Evolutionary conservation across 176 grass and related monocot genomes (phyloP).

Genomic region (Alopecurus myosuroides): DNA sequence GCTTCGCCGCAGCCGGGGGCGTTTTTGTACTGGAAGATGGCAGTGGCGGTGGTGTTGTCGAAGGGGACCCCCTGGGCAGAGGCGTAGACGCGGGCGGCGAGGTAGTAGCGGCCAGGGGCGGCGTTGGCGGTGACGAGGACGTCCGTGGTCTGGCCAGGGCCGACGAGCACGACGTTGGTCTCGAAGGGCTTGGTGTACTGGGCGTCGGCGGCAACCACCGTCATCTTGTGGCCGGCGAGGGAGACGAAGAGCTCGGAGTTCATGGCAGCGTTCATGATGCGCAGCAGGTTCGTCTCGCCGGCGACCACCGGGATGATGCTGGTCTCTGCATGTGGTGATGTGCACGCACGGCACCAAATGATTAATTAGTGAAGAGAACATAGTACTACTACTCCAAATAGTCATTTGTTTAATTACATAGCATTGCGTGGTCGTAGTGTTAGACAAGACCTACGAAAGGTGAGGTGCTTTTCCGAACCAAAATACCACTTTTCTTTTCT

Average conservation of each 20-base stretch:
- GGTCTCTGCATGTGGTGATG: conserved; percentile 47
- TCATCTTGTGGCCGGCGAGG: conserved; percentile 85
- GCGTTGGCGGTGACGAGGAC: conserved; percentile 74
- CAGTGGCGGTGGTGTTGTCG: conserved; percentile 88
- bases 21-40: conserved; percentile 69
- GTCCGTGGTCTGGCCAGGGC: conserved; percentile 88
- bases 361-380: conserved; percentile 8
- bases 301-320: conserved; percentile 56
- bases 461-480: neutral
- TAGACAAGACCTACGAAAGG: neutral
- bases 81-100: conserved; percentile 63
- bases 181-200: conserved; percentile 69
- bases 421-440: neutral
- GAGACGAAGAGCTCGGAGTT: conserved; percentile 77
- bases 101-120: conserved; percentile 72
- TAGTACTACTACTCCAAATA: neutral
- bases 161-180: conserved; percentile 59
- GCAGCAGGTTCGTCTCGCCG: conserved; percentile 67
- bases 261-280: conserved; percentile 80
- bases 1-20: neutral
- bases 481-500: neutral
- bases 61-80: conserved; percentile 52
- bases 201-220: conserved; percentile 79
- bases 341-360: neutral
- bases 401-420: neutral